Evolutionary conservation across 495 filamentous ascomycete genomes (phyloP), one percentile per base, ranked within the genome.

Genomic region (Echria macrotheca): DNA sequence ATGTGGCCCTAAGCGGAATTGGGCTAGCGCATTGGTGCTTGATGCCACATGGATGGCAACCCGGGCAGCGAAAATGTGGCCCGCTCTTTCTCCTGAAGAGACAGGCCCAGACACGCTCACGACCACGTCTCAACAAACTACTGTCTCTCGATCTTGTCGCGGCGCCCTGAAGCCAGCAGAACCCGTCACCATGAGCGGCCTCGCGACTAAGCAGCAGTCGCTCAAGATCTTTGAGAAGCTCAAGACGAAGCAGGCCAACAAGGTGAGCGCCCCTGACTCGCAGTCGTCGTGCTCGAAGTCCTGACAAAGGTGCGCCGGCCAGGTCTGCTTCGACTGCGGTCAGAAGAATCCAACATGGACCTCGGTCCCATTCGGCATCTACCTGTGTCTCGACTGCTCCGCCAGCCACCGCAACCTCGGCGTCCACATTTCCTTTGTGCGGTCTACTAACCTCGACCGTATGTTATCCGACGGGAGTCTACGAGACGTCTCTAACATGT

Each of bases 311-410:
- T 24, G 17, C 41, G 2, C 10, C 17, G 21, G 6, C 42, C 58
- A 95, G 91, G 75, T 95, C 72, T 98, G 93, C 76, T 97, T 97
- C 65, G 93, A 98, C 72, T 98, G 93, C 69, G 83, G 85, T 58
- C 83, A 86, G 43, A 97, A 97, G 68, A 96, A 96, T 55, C 94
- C 94, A 37, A 97, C 93, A 28, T 98, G 93, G 93, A 90, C 91
- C 3, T 97, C 91, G 14, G 91, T 97, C 14, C 90, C 91, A 29
- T 88, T 97, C 52, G 93, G 87, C 60, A 97, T 98, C 67, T 98
- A 96, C 71, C 81, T 98, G 33, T 98, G 93, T 61, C 84, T 98
- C 51, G 94, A 97, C 69, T 98, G 93, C 72, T 95, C 90, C 24
- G 81, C 88, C 45, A 82, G 94, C 65, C 89, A 95, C 68, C 87